Base-by-base conservation (phyloP, 345 rosid species). In the Euclidium syriacum region DNA sequence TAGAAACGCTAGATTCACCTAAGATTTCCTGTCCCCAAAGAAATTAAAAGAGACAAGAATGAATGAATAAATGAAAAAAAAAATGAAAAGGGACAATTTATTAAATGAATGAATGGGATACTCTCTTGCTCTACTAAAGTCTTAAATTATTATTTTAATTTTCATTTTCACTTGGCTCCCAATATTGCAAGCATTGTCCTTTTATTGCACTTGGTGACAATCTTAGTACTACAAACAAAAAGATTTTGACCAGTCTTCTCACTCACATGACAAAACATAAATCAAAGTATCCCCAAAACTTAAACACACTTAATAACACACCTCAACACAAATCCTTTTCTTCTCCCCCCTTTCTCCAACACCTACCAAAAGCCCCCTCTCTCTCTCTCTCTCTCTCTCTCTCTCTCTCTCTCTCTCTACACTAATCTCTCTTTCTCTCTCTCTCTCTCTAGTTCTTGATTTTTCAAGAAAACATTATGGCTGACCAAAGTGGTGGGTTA, bases 401-500 rank as follows among this genome's bases (percentile, higher is more conserved):
- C 40, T 20, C 43, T 32, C 17, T 22, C 35, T 47, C 22, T 12
- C 15, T 22, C 20, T 51, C 61, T 41, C 11, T 0, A 29, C 52
- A 42, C 33, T 41, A 30, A 24, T 33, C 47, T 24, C 8, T 32
- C 32, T 6, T 40, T 58, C 19, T 32, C 32, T 6, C 49, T 58
- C 19, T 51, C 62, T 68, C 67, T 70, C 47, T 65, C 48, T 64
- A 64, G 52, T 64, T 71, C 75, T 71, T 70, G 69, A 47, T n/a
- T 61, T 40, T 64, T 71, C 60, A 71, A 57, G 70, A 49, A 29
- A 19, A 40, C 18, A 4, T 2, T 6, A 63, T 71, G 91, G 79
- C 83, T 59, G 85, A 84, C 64, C 86, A 81, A 54, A 75, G 83
- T 42, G 80, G 80, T 12, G 73, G 57, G 2, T 41, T 42, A 35